Conservation (phyloP, 1,284 basidiomycete genomes). For the Ustilago sp. region DNA sequence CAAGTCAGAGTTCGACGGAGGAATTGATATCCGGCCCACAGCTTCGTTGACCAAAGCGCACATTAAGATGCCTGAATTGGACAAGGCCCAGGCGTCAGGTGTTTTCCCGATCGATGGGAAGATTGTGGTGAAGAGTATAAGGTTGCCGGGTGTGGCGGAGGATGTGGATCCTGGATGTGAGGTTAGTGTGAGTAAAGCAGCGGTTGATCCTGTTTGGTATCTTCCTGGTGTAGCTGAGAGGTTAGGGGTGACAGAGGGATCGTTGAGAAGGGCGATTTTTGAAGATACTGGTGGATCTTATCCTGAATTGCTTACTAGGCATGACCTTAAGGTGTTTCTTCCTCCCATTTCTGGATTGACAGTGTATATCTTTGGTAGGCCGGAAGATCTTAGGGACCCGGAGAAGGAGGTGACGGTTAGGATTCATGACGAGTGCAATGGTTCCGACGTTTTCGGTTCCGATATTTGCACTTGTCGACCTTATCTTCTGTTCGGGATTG, state of each 20-base stretch:
- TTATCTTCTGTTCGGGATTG: slow-evolving; percentile 91
- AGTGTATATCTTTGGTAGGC: slow-evolving; percentile 84
- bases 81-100: slow-evolving; percentile 80
- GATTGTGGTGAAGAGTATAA: slow-evolving; percentile 72
- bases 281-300: slow-evolving; percentile 95
- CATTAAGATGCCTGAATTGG: slow-evolving; percentile 90
- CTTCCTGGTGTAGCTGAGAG: slow-evolving; percentile 78
- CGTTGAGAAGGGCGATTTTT: slow-evolving; percentile 87
- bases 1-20: slow-evolving; percentile 71
- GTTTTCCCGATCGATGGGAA: slow-evolving; percentile 84
- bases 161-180: slow-evolving; percentile 81
- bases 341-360: slow-evolving; percentile 93
- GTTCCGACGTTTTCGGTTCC: slow-evolving; percentile 87
- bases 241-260: slow-evolving; percentile 76
- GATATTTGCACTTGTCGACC: slow-evolving; percentile 91
- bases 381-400: slow-evolving; percentile 61
- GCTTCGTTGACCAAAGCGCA: slow-evolving; percentile 82
- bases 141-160: slow-evolving; percentile 49
- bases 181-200: slow-evolving; percentile 81
- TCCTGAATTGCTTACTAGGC: slow-evolving; percentile 92
- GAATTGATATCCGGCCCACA: slow-evolving; percentile 62
- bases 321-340: slow-evolving; percentile 93
- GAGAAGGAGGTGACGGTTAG: slow-evolving; percentile 84
- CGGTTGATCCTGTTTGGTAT: slow-evolving; percentile 83
- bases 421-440: slow-evolving; percentile 92